phyloP scores from a whole-genome alignment of 352 stramenopile species.

The Phytophthora cactorum region DNA sequence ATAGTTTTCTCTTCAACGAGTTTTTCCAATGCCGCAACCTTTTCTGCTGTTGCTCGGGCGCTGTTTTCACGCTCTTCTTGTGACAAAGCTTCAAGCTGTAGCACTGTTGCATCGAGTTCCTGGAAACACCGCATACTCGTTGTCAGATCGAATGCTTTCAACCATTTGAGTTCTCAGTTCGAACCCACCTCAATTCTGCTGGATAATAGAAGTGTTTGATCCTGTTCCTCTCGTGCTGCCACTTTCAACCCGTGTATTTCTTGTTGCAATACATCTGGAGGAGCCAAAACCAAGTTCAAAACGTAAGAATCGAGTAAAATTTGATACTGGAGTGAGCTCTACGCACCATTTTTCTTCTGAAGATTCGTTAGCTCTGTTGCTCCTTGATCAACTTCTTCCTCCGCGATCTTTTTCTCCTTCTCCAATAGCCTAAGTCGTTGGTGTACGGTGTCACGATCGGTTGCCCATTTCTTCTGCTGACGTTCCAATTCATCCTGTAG shows the following conservation, averaged over 20 bases:
- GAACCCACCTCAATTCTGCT: conserved; percentile 24
- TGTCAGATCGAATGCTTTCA: not conserved
- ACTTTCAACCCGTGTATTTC: conserved; percentile 14
- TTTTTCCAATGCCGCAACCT: conserved; percentile 43
- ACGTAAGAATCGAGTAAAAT: not conserved
- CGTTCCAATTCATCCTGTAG: conserved; percentile 62
- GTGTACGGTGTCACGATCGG: conserved; percentile 51
- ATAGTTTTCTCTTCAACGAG: conserved; percentile 54
- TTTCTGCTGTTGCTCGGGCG: conserved; percentile 29
- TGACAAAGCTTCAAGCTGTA: conserved; percentile 46
- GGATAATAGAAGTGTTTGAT: conserved; percentile 26
- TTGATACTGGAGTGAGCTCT: not conserved
- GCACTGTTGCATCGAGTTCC: conserved; percentile 50
- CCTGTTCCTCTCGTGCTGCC: conserved; percentile 23
- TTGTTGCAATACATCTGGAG: conserved; percentile 17
- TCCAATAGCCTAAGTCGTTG: conserved; percentile 60
- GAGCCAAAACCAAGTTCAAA: not conserved
- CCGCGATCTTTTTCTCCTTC: conserved; percentile 56
- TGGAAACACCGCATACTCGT: conserved; percentile 7
- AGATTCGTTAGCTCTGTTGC: conserved; percentile 27
- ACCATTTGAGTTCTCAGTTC: not conserved
- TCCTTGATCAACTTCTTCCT: conserved; percentile 40
- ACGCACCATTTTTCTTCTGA: conserved; percentile 46
- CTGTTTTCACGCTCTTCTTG: conserved; percentile 44
- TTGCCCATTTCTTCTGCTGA: conserved; percentile 64